These are phyloP conservation scores for Aureobasidium subglaciale DNA, from an alignment of 2,329 filamentous ascomycete species.

Conservation along the genomic window DNA sequence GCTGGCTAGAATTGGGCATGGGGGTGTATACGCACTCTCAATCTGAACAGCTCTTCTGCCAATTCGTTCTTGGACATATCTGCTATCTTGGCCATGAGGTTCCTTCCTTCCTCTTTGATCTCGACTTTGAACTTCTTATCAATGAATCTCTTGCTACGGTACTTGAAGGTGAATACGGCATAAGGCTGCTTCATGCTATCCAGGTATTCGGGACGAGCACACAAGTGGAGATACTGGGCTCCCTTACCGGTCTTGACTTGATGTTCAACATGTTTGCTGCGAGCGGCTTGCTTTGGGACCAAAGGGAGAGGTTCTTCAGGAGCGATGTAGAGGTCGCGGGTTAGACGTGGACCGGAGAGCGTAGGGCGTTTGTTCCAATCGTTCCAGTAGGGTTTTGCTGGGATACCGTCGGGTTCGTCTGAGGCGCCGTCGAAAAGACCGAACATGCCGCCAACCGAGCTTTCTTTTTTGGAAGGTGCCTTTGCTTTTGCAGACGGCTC, in stretches of 20 bases:
- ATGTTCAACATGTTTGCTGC: conserved; percentile 21
- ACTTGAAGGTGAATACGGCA: conserved; percentile 44
- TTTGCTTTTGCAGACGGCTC: conserved; percentile 13
- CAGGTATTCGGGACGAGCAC: conserved; percentile 34
- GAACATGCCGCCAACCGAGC: conserved; percentile 22
- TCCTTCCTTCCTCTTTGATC: conserved; percentile 19
- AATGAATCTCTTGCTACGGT: conserved; percentile 31
- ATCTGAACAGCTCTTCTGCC: not conserved
- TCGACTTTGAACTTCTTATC: conserved; percentile 28
- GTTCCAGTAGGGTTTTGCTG: conserved; percentile 29
- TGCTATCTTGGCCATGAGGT: conserved; percentile 8
- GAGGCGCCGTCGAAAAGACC: conserved; percentile 30
- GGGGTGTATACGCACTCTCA: not conserved
- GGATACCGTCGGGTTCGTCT: conserved; percentile 19
- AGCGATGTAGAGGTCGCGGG: conserved; percentile 25
- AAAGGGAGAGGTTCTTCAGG: conserved; percentile 26
- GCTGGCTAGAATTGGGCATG: too few relatives aligned
- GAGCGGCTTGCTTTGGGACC: conserved; percentile 16
- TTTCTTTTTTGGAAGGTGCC: conserved; percentile 8
- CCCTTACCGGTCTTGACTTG: conserved; percentile 31
- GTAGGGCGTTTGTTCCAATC: conserved; percentile 20
- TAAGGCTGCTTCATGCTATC: conserved; percentile 35
- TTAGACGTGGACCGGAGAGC: not conserved
- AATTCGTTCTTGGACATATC: conserved; percentile 8
- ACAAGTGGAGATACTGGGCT: conserved; percentile 32